phyloP scores from a whole-genome alignment of 768 basidiomycete genomes.

The Podaxis sp. region DNA sequence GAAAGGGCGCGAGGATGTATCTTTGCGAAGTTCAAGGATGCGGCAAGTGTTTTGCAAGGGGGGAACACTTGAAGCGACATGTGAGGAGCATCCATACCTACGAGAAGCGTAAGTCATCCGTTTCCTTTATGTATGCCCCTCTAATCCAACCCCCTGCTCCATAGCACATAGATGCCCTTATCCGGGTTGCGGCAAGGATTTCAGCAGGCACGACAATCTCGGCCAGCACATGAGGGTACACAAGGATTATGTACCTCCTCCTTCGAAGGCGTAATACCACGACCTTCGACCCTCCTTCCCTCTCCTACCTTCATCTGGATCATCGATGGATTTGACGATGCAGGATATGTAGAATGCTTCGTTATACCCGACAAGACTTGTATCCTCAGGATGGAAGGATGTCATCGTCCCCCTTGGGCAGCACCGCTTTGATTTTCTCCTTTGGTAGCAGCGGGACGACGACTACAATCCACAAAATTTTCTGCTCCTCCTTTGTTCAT shows the following conservation, averaged over 20 bases:
- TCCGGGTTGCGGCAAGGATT: slow-evolving; percentile 80
- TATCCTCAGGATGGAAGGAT: slow-evolving; percentile 12
- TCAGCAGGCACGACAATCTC: slow-evolving; percentile 86
- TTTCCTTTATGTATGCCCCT: slow-evolving; percentile 14
- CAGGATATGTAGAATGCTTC: not conserved
- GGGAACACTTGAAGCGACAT: slow-evolving; percentile 90
- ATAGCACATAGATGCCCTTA: slow-evolving; percentile 80
- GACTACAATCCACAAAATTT: slow-evolving; percentile 5
- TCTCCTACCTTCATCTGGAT: slow-evolving; percentile 16
- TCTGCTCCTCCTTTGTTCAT: not conserved
- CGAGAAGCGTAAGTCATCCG: slow-evolving; percentile 75
- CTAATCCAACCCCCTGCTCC: slow-evolving; percentile 15
- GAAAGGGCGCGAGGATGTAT: slow-evolving; percentile 50
- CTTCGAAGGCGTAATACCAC: slow-evolving; percentile 18
- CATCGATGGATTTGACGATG: slow-evolving; percentile 5
- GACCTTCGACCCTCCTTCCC: slow-evolving; percentile 14
- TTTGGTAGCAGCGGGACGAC: slow-evolving; percentile 1
- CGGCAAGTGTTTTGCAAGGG: slow-evolving; percentile 84
- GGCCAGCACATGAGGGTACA: slow-evolving; percentile 89
- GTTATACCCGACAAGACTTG: not conserved
- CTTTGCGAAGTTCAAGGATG: slow-evolving; percentile 80
- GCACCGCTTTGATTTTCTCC: not conserved
- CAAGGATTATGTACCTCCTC: slow-evolving; percentile 45
- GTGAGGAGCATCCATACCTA: slow-evolving; percentile 87
- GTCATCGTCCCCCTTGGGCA: slow-evolving; percentile 3